Conservation (phyloP, 768 basidiomycete species). For the Inosperma sp. region DNA sequence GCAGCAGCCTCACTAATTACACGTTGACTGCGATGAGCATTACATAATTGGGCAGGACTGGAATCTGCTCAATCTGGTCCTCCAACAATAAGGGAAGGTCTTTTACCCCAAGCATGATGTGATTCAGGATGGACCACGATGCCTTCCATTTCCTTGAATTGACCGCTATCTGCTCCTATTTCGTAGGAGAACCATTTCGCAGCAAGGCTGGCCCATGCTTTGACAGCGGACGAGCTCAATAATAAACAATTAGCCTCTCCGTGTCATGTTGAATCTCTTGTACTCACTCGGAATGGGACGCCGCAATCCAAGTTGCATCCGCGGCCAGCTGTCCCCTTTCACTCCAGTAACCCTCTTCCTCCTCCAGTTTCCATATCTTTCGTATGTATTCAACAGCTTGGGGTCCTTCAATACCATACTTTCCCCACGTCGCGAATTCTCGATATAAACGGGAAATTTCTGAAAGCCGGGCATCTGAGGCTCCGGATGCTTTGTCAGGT, state of each 20-base stretch:
- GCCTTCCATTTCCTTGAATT: slow-evolving; percentile 37
- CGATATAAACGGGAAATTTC: slow-evolving; percentile 43
- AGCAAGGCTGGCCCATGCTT: slow-evolving; percentile 48
- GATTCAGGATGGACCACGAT: slow-evolving; percentile 33
- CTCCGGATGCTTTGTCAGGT: slow-evolving; percentile 40
- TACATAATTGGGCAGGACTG: too few relatives aligned
- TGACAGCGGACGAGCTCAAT: slow-evolving; percentile 40
- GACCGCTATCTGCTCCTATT: slow-evolving; percentile 51
- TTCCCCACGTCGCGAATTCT: slow-evolving; percentile 48
- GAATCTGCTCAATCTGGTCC: slow-evolving; percentile 28
- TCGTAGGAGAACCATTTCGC: slow-evolving; percentile 53
- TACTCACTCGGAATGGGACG: slow-evolving; percentile 59
- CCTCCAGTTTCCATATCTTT: slow-evolving; percentile 53
- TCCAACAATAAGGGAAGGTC: slow-evolving; percentile 33
- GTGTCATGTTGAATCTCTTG: not conserved
- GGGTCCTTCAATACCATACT: slow-evolving; percentile 37
- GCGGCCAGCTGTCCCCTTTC: slow-evolving; percentile 60
- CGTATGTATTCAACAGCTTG: slow-evolving; percentile 47
- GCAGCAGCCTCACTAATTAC: too few relatives aligned
- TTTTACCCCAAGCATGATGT: slow-evolving; percentile 49
- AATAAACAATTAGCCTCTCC: slow-evolving; percentile 3
- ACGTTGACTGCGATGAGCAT: too few relatives aligned
- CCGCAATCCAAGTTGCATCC: slow-evolving; percentile 56
- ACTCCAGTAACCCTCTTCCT: slow-evolving; percentile 62
- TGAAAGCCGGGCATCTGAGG: slow-evolving; percentile 48